Base-by-base conservation (phyloP, 208 protist species). In the Strigomonas galati region DNA sequence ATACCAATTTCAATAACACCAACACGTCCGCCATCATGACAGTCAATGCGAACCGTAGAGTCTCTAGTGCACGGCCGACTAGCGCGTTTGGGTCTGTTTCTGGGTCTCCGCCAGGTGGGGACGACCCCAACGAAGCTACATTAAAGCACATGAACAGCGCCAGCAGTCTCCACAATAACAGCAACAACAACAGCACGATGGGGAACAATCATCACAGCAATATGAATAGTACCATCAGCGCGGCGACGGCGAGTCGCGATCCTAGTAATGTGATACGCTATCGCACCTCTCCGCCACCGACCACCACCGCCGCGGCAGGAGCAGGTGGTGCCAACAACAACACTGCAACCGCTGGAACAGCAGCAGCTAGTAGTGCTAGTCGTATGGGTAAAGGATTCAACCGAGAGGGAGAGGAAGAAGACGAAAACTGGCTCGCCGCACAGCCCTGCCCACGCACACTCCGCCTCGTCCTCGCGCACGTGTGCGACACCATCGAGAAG, bases 401-500 rank as follows among this genome's bases (percentile, higher is more conserved):
- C 30, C 10, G 30, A 32, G n/a, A 26, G 48, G 48, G 23, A 14
- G 17, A 70, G 10, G 77, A 74, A 14, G 84, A 91, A n/a, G 77
- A 67, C 5, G 85, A 88, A 71, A 43, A 52, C 0, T 76, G 81
- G n/a, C 69, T 96, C 9, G 68, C 78, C 17, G 65, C 71, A 53
- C 85, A 94, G 75, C 91, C 91, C 12, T 94, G 87, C 30, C 91
- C 91, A 0, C 74, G 66, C n/a, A 85, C 91, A n/a, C 76, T 96
- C 51, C 79, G 86, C 30, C 69, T 93, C 31, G 81, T 96, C 43
- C 66, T 96, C 6, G 69, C 84, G 43, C 73, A 90, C 48, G 86
- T 96, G 23, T 69, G 71, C 21, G 65, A 71, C 15, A 89, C 78
- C 15, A 54, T 96, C 0, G 52, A 62, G 19, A 80, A 86, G 40